Conservation (phyloP, 345 rosid genomes). For the Lenwebbia sp. region DNA sequence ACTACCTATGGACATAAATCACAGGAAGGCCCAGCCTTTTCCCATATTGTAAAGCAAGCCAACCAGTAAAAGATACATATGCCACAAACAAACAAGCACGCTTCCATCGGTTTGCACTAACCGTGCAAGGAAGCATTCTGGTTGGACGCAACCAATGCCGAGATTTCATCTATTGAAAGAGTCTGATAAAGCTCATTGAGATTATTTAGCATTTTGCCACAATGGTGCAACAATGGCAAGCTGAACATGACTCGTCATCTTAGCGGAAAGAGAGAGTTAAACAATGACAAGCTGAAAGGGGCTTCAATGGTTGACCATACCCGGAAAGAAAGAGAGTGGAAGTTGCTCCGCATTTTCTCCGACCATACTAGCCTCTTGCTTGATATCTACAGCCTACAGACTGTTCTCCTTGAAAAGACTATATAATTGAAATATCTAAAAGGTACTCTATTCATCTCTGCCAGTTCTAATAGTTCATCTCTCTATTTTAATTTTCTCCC, state of each 20-base stretch:
- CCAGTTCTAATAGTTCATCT: no score
- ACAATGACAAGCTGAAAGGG: not conserved
- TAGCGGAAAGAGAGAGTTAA: no score
- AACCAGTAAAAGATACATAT: conserved; percentile 44
- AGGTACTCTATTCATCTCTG: no score
- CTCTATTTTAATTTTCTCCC: no score
- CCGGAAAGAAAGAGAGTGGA: not conserved
- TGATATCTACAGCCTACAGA: no score
- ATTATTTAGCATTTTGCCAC: not conserved
- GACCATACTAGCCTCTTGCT: no score
- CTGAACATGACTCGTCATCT: no score
- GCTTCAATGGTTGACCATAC: not conserved
- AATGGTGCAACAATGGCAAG: not conserved
- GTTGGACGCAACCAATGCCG: conserved; percentile 4
- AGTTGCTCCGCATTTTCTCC: not conserved
- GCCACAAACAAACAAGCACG: conserved; percentile 52
- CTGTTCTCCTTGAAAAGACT: no score
- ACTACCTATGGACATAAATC: conserved; percentile 3
- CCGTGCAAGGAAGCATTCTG: conserved; percentile 2
- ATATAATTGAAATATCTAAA: no score
- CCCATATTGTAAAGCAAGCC: conserved; percentile 45
- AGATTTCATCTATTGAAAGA: conserved; percentile 29
- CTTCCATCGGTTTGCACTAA: conserved; percentile 15
- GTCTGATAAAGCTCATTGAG: conserved; percentile 25
- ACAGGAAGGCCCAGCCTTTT: conserved; percentile 37